phyloP scores from a whole-genome alignment of 176 grass and related monocot species.

The Eremochloa ophiuroides region DNA sequence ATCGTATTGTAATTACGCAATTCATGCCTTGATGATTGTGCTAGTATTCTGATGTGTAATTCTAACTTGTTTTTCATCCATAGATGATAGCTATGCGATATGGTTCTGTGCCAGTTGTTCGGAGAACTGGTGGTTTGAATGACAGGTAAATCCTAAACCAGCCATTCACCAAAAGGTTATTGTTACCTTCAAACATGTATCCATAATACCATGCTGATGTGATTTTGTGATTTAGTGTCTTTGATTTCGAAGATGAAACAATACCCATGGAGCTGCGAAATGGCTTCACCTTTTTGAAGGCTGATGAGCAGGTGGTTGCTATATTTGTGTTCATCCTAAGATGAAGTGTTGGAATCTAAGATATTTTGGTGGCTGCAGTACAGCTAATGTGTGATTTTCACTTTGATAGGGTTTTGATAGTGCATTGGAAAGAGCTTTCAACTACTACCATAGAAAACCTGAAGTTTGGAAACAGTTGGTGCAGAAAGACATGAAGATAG shows the following conservation, averaged over 20 bases:
- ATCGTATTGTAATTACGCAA: neutral
- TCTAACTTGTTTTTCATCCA: constrained; percentile 4
- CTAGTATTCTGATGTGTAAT: neutral
- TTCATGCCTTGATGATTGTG: neutral
- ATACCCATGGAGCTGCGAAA: constrained; percentile 65
- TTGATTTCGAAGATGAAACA: constrained; percentile 64
- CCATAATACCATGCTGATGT: neutral
- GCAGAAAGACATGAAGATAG: constrained; percentile 74
- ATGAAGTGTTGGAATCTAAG: neutral
- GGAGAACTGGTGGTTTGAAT: constrained; percentile 91
- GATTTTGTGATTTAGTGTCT: constrained; percentile 62
- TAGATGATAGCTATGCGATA: constrained; percentile 99
- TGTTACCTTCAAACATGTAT: neutral
- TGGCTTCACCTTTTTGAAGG: constrained; percentile 82
- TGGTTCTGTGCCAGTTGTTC: constrained; percentile 87
- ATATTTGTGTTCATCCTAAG: neutral
- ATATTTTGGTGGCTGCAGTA: neutral
- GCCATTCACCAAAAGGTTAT: neutral
- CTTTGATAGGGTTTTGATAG: constrained; percentile 61
- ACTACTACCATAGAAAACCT: constrained; percentile 66
- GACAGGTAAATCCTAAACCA: constrained; percentile 57
- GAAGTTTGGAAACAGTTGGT: constrained; percentile 71
- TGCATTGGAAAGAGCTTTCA: constrained; percentile 76
- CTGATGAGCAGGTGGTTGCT: constrained; percentile 69
- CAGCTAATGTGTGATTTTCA: neutral